Percentiles rank a stretch among this genome's conserved stretches.
phyloP scores from a whole-genome alignment of 2,329 filamentous ascomycete genomes.

The Parastagonospora nodorum region DNA sequence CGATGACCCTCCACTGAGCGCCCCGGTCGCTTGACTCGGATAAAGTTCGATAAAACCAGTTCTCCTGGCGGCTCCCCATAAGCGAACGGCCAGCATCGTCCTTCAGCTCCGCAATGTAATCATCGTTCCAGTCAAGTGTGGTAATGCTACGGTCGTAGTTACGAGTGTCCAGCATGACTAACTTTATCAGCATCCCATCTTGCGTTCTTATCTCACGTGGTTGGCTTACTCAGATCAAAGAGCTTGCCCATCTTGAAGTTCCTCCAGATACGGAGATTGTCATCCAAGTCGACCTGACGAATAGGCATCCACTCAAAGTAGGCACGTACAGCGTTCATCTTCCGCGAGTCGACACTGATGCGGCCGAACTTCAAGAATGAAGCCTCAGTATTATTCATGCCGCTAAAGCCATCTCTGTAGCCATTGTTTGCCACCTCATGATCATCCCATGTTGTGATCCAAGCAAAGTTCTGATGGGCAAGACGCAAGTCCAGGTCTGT shows the following conservation, averaged over 20 bases:
- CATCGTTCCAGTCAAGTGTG: slow-evolving; percentile 54
- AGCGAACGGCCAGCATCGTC: slow-evolving; percentile 69
- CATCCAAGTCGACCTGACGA: slow-evolving; percentile 51
- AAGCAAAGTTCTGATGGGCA: slow-evolving; percentile 48
- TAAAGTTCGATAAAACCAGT: slow-evolving; percentile 61
- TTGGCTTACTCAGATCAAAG: slow-evolving; percentile 35
- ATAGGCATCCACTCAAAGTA: slow-evolving; percentile 55
- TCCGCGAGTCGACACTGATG: slow-evolving; percentile 50
- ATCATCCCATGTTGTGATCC: slow-evolving; percentile 49
- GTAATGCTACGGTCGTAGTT: slow-evolving; percentile 47
- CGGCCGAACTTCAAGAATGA: slow-evolving; percentile 48
- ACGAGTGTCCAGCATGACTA: slow-evolving; percentile 49
- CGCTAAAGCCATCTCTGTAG: slow-evolving; percentile 32
- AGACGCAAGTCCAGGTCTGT: slow-evolving; percentile 49
- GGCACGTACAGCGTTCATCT: slow-evolving; percentile 54
- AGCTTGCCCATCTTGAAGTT: slow-evolving; percentile 48
- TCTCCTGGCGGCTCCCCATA: slow-evolving; percentile 73
- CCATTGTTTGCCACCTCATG: slow-evolving; percentile 50
- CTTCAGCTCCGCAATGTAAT: slow-evolving; percentile 63
- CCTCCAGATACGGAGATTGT: slow-evolving; percentile 51
- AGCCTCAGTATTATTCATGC: slow-evolving; percentile 51
- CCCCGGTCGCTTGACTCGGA: slow-evolving; percentile 62
- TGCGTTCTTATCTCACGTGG: neutral
- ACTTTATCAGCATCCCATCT: neutral
- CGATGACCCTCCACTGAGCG: slow-evolving; percentile 71